Percentiles rank a stretch among this genome's conserved stretches.
These are phyloP conservation scores for Orbilia blumenaviensis DNA, from an alignment of 2,329 filamentous ascomycete species.

Conservation along the genomic window DNA sequence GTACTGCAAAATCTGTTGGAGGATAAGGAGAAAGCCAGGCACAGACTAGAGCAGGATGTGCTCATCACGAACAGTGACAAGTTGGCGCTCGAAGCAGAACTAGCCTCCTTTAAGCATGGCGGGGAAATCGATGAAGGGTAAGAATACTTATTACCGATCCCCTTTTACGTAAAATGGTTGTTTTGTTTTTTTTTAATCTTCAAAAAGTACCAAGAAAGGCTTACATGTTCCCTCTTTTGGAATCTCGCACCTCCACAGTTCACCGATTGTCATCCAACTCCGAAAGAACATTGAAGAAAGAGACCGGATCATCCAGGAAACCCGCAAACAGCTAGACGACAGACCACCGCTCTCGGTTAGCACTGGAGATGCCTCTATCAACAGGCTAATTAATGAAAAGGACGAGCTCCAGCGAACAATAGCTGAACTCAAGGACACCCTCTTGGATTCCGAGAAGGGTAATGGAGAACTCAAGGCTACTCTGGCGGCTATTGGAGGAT, in stretches of 20 bases:
- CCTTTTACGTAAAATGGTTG: too few species aligned
- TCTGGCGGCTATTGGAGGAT: slow-evolving; percentile 56
- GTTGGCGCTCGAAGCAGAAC: slow-evolving; percentile 58
- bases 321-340: slow-evolving; percentile 50
- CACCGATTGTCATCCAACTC: slow-evolving; percentile 57
- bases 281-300: slow-evolving; percentile 58
- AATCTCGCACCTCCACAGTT: slow-evolving; percentile 55
- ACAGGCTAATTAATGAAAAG: slow-evolving; percentile 58
- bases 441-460: slow-evolving; percentile 57
- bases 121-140: slow-evolving; percentile 58
- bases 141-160: too few species aligned
- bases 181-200: too few species aligned
- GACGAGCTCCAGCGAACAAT: slow-evolving; percentile 57
- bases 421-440: slow-evolving; percentile 56
- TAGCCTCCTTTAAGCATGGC: slow-evolving; percentile 57
- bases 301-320: slow-evolving; percentile 55
- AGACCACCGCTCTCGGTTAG: slow-evolving; percentile 43
- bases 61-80: slow-evolving; percentile 58
- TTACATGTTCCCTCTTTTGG: neutral
- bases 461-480: slow-evolving; percentile 58
- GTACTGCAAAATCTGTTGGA: slow-evolving; percentile 58
- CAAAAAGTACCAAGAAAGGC: neutral
- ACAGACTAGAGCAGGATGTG: slow-evolving; percentile 58
- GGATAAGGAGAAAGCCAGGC: slow-evolving; percentile 57
- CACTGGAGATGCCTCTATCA: slow-evolving; percentile 52